Percentiles rank a stretch among this genome's conserved stretches.
Evolutionary conservation across 352 stramenopile genomes (phyloP).

Genomic region (Elongisporangium prolatum): DNA sequence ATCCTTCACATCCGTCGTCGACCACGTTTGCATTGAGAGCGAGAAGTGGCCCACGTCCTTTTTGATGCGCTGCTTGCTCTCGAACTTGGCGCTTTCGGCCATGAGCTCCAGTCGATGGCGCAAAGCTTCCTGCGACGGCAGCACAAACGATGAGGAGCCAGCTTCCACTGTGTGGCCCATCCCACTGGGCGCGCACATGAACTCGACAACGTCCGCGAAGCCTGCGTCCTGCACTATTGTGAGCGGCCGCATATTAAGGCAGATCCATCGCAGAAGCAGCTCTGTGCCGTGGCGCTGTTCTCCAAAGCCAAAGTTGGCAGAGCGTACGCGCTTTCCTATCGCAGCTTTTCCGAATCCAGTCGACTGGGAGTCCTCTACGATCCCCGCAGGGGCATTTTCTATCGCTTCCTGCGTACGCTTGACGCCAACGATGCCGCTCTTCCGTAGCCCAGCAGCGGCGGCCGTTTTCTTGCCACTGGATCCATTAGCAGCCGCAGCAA

Average conservation of each 20-base stretch:
- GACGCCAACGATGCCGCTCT: not conserved
- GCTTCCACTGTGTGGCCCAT: not conserved
- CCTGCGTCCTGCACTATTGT: slow-evolving; percentile 25
- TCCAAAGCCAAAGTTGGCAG: slow-evolving; percentile 5
- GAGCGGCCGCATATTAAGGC: slow-evolving; percentile 25
- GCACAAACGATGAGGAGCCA: slow-evolving; percentile 7
- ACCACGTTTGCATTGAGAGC: slow-evolving; percentile 26
- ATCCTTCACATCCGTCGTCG: not conserved
- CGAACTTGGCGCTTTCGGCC: slow-evolving; percentile 30
- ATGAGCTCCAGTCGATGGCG: slow-evolving; percentile 30
- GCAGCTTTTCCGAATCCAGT: slow-evolving; percentile 8
- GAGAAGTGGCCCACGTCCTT: slow-evolving; percentile 20
- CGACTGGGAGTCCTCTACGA: not conserved
- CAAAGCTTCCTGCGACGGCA: slow-evolving; percentile 20
- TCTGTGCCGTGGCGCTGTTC: slow-evolving; percentile 28
- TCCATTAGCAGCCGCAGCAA: not conserved
- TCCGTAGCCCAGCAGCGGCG: not conserved
- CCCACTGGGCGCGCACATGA: slow-evolving; percentile 7
- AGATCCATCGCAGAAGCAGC: slow-evolving; percentile 34
- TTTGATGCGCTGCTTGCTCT: slow-evolving; percentile 28
- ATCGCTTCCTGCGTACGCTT: not conserved
- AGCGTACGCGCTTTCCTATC: slow-evolving; percentile 1
- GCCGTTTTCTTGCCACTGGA: not conserved
- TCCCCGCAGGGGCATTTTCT: not conserved
- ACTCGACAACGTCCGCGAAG: slow-evolving; percentile 23